Conservation (phyloP, 2,329 filamentous ascomycete species). For the Orbilia quercus region DNA sequence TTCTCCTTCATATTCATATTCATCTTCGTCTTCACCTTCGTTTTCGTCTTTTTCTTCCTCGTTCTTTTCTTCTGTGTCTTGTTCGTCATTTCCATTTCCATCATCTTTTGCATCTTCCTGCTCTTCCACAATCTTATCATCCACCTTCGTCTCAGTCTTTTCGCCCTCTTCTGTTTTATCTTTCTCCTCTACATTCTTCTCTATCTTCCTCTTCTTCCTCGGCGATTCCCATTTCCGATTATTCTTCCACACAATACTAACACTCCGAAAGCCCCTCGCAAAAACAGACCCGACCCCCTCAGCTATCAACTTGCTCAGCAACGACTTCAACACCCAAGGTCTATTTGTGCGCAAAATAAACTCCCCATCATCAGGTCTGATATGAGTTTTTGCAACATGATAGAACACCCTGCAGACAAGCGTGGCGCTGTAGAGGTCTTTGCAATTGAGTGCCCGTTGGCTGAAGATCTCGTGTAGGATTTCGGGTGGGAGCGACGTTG, state of each 20-base stretch:
- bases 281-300: slow-evolving; percentile 5
- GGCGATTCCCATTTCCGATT: not conserved
- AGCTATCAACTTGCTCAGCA: slow-evolving; percentile 20
- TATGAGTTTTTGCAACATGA: slow-evolving; percentile 10
- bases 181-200: too few relatives aligned
- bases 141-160: too few relatives aligned
- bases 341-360: slow-evolving; percentile 7
- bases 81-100: too few relatives aligned
- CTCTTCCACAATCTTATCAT: too few relatives aligned
- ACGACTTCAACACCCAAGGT: not conserved
- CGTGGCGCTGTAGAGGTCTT: slow-evolving; percentile 14
- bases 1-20: not conserved
- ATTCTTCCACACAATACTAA: slow-evolving; percentile 19
- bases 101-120: too few relatives aligned
- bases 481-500: slow-evolving; percentile 39
- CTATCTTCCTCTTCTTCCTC: not conserved
- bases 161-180: too few relatives aligned
- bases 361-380: not conserved
- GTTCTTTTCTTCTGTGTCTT: too few relatives aligned
- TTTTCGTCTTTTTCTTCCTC: not conserved
- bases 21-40: not conserved
- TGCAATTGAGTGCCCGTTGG: slow-evolving; percentile 5
- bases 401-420: slow-evolving; percentile 18
- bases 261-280: not conserved
- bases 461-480: slow-evolving; percentile 41